Conservation (phyloP, 169 alveolate genomes). For the Plasmodium cynomolgi region DNA sequence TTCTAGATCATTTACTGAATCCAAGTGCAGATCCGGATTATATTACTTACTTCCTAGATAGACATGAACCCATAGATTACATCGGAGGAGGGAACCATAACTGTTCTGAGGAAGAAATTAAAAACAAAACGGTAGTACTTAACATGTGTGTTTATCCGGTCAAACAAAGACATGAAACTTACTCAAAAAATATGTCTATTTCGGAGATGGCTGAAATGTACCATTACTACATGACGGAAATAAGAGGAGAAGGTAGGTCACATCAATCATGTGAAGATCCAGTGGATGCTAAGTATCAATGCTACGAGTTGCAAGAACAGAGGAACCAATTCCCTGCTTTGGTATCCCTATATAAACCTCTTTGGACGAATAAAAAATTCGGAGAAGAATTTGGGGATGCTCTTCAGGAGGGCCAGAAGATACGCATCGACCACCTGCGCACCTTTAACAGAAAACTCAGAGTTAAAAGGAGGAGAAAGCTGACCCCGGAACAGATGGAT, state of each 20-base stretch:
- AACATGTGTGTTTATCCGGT: slow-evolving; percentile 64
- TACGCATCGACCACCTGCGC: background rate
- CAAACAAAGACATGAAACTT: slow-evolving; percentile 60
- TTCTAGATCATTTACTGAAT: slow-evolving; percentile 41
- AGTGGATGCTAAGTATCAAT: slow-evolving; percentile 68
- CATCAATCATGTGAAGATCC: slow-evolving; percentile 79
- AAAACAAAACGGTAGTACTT: slow-evolving; percentile 59
- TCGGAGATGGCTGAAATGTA: slow-evolving; percentile 87
- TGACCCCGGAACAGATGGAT: background rate
- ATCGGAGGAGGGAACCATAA: slow-evolving; percentile 71
- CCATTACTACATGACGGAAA: slow-evolving; percentile 82
- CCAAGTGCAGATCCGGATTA: slow-evolving; percentile 72
- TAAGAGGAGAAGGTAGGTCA: slow-evolving; percentile 82
- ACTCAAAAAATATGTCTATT: slow-evolving; percentile 70
- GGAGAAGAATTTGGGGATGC: slow-evolving; percentile 89
- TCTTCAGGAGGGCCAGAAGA: slow-evolving; percentile 65
- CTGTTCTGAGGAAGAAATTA: slow-evolving; percentile 36
- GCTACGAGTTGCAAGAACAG: slow-evolving; percentile 79
- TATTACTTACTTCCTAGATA: slow-evolving; percentile 34
- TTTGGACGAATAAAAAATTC: slow-evolving; percentile 84
- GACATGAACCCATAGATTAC: slow-evolving; percentile 69
- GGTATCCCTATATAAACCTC: slow-evolving; percentile 80
- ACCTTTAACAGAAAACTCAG: slow-evolving; percentile 26
- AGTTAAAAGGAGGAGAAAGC: background rate
- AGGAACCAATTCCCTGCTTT: slow-evolving; percentile 80